Evolutionary conservation across 495 filamentous ascomycete species (phyloP).

Genomic region (Hypoxylon fragiforme): DNA sequence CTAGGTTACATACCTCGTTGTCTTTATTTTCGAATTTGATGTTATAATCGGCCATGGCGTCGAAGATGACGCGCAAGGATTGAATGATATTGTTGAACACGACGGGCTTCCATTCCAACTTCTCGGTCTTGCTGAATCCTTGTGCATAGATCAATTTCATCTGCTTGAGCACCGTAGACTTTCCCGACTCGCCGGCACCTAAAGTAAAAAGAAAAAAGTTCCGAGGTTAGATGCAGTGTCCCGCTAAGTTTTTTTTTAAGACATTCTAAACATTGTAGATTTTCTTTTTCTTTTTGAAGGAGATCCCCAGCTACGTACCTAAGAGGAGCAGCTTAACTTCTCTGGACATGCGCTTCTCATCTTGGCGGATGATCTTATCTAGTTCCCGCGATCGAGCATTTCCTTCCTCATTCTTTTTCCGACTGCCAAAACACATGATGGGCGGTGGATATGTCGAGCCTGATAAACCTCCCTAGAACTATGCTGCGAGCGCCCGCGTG

Average conservation of each 20-base stretch:
- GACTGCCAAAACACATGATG: conserved; percentile 66
- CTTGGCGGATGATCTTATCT: conserved; percentile 73
- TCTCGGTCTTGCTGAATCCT: conserved; percentile 88
- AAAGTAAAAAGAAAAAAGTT: conserved; percentile 15
- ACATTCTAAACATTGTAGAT: conserved; percentile 15
- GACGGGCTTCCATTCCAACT: conserved; percentile 89
- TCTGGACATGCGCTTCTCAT: conserved; percentile 77
- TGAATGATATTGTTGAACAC: conserved; percentile 92
- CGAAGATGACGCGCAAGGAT: conserved; percentile 85
- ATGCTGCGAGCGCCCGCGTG: conserved; percentile 1
- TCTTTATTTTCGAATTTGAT: conserved; percentile 75
- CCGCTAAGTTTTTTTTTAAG: conserved; percentile 18
- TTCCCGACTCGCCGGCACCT: conserved; percentile 98
- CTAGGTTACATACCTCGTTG: conserved; percentile 68
- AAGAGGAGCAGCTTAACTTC: conserved; percentile 85
- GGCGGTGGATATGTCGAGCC: conserved; percentile 13
- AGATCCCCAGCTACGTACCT: conserved; percentile 55
- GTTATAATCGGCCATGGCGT: conserved; percentile 87
- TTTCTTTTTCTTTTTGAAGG: conserved; percentile 7
- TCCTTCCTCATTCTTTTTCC: conserved; percentile 55
- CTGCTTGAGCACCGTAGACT: conserved; percentile 98
- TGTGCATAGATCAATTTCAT: conserved; percentile 97
- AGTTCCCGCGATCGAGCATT: conserved; percentile 64
- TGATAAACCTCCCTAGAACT: conserved; percentile 7
- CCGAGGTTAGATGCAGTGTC: conserved; percentile 33